These are phyloP conservation scores for Chrysochromulina parva DNA, from an alignment of 78 protist species.

Conservation along the genomic window DNA sequence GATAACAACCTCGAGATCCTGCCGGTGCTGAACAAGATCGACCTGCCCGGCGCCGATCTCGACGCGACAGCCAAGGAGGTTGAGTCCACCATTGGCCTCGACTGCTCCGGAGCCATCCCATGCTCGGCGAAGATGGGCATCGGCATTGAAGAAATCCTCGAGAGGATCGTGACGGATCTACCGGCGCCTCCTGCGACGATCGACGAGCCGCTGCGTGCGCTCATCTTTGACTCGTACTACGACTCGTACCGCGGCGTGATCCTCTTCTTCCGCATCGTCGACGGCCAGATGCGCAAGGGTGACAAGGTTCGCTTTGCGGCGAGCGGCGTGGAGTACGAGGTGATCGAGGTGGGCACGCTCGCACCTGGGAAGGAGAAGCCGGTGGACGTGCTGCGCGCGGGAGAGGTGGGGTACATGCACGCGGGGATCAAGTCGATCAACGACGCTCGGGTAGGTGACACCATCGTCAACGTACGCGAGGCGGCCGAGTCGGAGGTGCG, in stretches of 20 bases:
- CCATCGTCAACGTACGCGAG: background rate
- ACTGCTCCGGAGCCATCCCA: background rate
- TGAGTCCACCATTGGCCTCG: background rate
- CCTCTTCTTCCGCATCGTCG: slow-evolving; percentile 15
- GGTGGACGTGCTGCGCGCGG: slow-evolving; percentile 14
- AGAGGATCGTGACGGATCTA: background rate
- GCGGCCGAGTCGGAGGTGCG: background rate
- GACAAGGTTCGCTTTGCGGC: slow-evolving; percentile 17
- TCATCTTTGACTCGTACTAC: slow-evolving; percentile 55
- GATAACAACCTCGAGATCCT: slow-evolving; percentile 39
- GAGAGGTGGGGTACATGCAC: slow-evolving; percentile 53
- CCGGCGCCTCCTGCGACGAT: background rate
- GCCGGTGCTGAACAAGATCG: slow-evolving; percentile 60
- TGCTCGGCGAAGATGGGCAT: background rate
- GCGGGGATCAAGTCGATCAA: slow-evolving; percentile 42
- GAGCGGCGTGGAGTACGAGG: background rate
- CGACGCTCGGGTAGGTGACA: slow-evolving; percentile 54
- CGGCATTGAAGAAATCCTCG: slow-evolving; percentile 35
- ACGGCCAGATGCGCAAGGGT: slow-evolving; percentile 9
- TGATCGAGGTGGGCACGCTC: slow-evolving; percentile 27
- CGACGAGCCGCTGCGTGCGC: slow-evolving; percentile 40
- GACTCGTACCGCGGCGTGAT: slow-evolving; percentile 34
- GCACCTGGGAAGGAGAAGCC: background rate
- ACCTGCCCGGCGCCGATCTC: slow-evolving; percentile 50
- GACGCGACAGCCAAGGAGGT: background rate